Conservation (phyloP, 495 filamentous ascomycete genomes). For the Lophium mytilinum region DNA sequence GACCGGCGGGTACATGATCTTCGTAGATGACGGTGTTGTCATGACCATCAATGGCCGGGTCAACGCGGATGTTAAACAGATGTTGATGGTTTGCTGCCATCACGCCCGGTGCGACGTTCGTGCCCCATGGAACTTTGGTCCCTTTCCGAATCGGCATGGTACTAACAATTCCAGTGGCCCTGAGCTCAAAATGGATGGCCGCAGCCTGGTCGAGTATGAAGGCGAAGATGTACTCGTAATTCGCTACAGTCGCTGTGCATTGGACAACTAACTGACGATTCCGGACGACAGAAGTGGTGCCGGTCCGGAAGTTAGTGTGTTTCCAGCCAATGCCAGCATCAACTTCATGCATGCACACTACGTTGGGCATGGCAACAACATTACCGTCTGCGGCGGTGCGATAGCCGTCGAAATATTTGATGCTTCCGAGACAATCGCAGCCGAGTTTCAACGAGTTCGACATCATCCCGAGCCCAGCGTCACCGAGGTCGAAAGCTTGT, state of each 20-base stretch:
- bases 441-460: slow-evolving; percentile 26
- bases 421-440: slow-evolving; percentile 27
- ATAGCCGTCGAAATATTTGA: slow-evolving; percentile 20
- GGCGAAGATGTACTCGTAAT: slow-evolving; percentile 30
- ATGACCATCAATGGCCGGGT: slow-evolving; percentile 20
- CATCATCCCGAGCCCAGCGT: slow-evolving; percentile 21
- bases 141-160: slow-evolving; percentile 16
- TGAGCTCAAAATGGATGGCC: slow-evolving; percentile 19
- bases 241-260: slow-evolving; percentile 20
- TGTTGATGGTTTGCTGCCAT: slow-evolving; percentile 26
- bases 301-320: slow-evolving; percentile 25
- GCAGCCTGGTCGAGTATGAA: slow-evolving; percentile 23
- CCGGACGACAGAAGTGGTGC: slow-evolving; percentile 12
- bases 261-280: slow-evolving; percentile 24
- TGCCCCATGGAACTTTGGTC: slow-evolving; percentile 14
- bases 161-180: slow-evolving; percentile 28
- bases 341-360: slow-evolving; percentile 28
- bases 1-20: slow-evolving; percentile 1
- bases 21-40: slow-evolving; percentile 18
- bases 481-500: slow-evolving; percentile 28
- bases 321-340: slow-evolving; percentile 30
- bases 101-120: slow-evolving; percentile 15
- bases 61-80: slow-evolving; percentile 24
- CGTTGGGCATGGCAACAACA: slow-evolving; percentile 11
- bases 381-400: slow-evolving; percentile 10